Conservation (phyloP, 371 early-diverging fungal genomes). For the Mucor velutinosus region DNA sequence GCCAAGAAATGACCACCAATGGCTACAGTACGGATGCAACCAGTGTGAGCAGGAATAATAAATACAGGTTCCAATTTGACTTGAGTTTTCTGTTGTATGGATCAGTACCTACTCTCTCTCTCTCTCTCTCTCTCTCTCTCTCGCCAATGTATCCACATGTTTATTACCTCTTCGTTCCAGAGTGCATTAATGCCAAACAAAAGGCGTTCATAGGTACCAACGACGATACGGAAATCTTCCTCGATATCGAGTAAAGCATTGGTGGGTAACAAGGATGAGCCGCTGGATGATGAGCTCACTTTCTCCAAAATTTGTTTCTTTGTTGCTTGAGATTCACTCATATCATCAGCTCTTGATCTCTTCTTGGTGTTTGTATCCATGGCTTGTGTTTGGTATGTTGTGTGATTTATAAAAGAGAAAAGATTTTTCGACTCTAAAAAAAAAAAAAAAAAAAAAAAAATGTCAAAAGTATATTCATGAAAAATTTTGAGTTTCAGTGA, state of each 20-base stretch:
- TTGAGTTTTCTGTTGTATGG: constrained; percentile 16
- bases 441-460: too few species aligned
- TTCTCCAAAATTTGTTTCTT: constrained; percentile 28
- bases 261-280: constrained; percentile 21
- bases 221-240: constrained; percentile 72
- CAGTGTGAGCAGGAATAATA: constrained; percentile 94
- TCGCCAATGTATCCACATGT: background rate
- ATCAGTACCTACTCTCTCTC: background rate
- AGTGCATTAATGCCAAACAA: constrained; percentile 88
- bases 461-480: too few species aligned
- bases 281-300: constrained; percentile 6
- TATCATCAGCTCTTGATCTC: constrained; percentile 25
- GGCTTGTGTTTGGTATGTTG: background rate
- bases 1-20: constrained; percentile 81
- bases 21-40: constrained; percentile 86
- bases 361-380: constrained; percentile 12
- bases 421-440: too few species aligned
- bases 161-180: constrained; percentile 40
- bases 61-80: constrained; percentile 74
- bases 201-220: constrained; percentile 95
- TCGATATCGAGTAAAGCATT: constrained; percentile 8
- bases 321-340: constrained; percentile 14
- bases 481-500: too few species aligned
- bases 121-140: too few species aligned
- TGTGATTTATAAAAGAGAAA: background rate